phyloP scores from a whole-genome alignment of 1,284 basidiomycete genomes.

The Ganoderma lucidum region DNA sequence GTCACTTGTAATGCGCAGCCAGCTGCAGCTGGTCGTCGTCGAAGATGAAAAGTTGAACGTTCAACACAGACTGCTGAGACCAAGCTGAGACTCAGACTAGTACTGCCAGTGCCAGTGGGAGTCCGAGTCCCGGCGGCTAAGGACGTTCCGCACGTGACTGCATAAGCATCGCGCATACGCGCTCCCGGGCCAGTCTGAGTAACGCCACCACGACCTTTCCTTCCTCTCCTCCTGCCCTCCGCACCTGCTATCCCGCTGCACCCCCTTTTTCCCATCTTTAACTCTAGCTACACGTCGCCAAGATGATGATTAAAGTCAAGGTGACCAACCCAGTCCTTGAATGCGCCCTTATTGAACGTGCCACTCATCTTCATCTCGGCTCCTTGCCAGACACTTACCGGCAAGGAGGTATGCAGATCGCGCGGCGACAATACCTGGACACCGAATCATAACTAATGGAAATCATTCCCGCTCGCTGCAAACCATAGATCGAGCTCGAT shows the following conservation, averaged over 20 bases:
- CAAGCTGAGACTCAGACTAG: too few relatives aligned
- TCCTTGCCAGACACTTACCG: conserved; percentile 80
- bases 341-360: conserved; percentile 5
- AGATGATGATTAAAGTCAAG: conserved; percentile 88
- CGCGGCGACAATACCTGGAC: neutral
- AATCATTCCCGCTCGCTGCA: conserved; percentile 2
- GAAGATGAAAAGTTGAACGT: neutral
- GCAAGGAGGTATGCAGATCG: conserved; percentile 79
- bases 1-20: too few relatives aligned
- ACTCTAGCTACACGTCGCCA: conserved; percentile 20
- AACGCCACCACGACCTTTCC: neutral
- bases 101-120: too few relatives aligned
- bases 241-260: neutral
- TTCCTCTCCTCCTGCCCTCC: neutral
- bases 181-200: neutral
- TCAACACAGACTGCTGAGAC: too few relatives aligned
- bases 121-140: neutral
- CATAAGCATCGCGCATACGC: neutral
- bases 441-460: neutral
- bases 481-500: conserved; percentile 89
- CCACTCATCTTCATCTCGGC: conserved; percentile 25
- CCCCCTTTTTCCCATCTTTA: neutral
- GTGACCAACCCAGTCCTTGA: conserved; percentile 44
- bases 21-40: too few relatives aligned
- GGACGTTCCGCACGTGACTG: neutral